phyloP scores from a whole-genome alignment of 345 rosid genomes.

The Dipteronia dyeriana region DNA sequence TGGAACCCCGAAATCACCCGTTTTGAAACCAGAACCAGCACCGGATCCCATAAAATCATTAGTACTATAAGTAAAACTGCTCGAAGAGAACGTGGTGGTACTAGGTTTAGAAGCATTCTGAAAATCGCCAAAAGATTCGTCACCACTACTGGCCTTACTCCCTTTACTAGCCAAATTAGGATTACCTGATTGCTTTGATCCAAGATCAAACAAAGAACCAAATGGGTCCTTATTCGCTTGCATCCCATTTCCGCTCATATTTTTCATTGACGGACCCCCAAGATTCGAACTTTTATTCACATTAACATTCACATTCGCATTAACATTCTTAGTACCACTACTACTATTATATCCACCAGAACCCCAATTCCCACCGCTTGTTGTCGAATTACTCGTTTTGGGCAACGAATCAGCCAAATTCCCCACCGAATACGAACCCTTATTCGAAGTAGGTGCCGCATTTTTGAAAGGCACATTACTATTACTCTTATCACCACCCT shows the following conservation, averaged over 20 bases:
- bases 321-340: conserved; percentile 29
- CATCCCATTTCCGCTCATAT: conserved; percentile 47
- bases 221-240: conserved; percentile 68
- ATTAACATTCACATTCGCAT: conserved; percentile 32
- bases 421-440: conserved; percentile 73
- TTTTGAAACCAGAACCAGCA: conserved; percentile 26
- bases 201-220: conserved; percentile 72
- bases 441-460: conserved; percentile 41
- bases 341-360: conserved; percentile 46
- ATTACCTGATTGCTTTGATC: conserved; percentile 55
- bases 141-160: conserved; percentile 28
- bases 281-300: conserved; percentile 46
- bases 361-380: conserved; percentile 50
- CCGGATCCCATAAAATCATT: conserved; percentile 43
- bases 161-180: conserved; percentile 54
- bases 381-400: conserved; percentile 41
- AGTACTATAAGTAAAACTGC: conserved; percentile 38
- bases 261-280: conserved; percentile 70
- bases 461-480: conserved; percentile 75
- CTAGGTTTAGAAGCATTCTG: conserved; percentile 59
- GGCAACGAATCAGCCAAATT: conserved; percentile 82
- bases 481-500: conserved; percentile 46
- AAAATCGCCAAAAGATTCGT: conserved; percentile 55
- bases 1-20: conserved; percentile 58
- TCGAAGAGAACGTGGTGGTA: conserved; percentile 40